Evolutionary conservation across 208 protist species (phyloP).

Genomic region (Balamuthia mandrillaris): DNA sequence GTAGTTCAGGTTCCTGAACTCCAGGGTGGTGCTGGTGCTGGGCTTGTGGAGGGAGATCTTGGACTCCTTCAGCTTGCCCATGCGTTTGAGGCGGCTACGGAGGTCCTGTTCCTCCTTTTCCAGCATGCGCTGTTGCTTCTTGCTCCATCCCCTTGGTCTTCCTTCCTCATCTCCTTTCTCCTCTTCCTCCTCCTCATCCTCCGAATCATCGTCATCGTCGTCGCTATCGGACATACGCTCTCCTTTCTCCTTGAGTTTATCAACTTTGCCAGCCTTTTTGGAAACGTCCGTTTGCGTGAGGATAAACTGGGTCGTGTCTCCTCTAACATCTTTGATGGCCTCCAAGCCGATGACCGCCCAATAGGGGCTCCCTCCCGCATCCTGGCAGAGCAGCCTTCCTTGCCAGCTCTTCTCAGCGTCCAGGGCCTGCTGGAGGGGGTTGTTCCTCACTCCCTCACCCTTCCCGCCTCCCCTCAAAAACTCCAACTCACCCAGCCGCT

Average conservation of each 20-base stretch:
- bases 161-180: background rate
- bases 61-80: background rate
- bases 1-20: constrained; percentile 36
- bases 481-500: background rate
- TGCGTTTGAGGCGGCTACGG: too few species aligned
- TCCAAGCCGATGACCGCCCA: too few species aligned
- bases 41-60: background rate
- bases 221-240: background rate
- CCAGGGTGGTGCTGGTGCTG: constrained; percentile 2
- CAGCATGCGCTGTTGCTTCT: background rate
- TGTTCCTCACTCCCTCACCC: too few species aligned
- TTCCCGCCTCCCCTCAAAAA: background rate
- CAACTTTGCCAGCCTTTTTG: background rate
- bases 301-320: too few species aligned
- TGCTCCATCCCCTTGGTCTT: background rate
- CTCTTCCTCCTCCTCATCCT: background rate
- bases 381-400: too few species aligned
- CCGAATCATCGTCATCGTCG: background rate
- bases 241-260: background rate
- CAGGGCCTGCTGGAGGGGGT: too few species aligned
- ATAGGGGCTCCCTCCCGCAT: too few species aligned
- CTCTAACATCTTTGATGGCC: too few species aligned
- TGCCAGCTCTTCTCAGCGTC: too few species aligned
- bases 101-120: background rate
- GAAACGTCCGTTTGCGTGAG: too few species aligned